A percentile compares a stretch with the other conserved stretches of the same genome.
phyloP scores from a whole-genome alignment of 148 eudicot genomes.

The Salicornia ramosissima region DNA sequence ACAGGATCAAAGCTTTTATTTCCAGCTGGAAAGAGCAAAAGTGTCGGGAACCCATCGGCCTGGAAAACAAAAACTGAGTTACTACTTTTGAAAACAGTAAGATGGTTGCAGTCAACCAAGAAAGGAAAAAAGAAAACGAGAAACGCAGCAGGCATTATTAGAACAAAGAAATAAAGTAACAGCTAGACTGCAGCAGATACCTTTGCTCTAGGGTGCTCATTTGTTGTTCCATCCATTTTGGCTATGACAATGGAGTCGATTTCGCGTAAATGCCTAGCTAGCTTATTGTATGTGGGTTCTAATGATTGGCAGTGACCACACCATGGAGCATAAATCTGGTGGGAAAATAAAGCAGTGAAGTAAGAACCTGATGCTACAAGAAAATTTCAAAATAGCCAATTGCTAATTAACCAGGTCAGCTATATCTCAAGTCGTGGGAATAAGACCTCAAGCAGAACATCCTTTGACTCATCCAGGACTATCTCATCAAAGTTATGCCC shows the following conservation, averaged over 20 bases:
- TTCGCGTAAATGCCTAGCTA: conserved; percentile 70
- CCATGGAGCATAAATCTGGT: conserved; percentile 89
- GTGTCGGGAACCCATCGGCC: conserved; percentile 92
- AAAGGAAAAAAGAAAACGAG: background rate
- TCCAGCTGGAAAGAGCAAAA: conserved; percentile 90
- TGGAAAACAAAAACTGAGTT: conserved; percentile 25
- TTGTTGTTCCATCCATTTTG: conserved; percentile 98
- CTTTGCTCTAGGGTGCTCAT: conserved; percentile 89
- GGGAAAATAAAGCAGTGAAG: background rate
- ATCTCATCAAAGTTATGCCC: conserved; percentile 87
- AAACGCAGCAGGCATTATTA: background rate
- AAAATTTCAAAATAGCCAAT: background rate
- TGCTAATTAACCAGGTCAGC: background rate
- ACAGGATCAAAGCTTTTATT: conserved; percentile 79
- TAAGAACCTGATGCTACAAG: conserved; percentile 2
- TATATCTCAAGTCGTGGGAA: background rate
- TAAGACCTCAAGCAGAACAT: conserved; percentile 90
- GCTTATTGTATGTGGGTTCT: conserved; percentile 86
- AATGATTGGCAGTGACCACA: conserved; percentile 94
- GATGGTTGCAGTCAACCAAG: background rate
- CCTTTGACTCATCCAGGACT: conserved; percentile 91
- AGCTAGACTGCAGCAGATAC: conserved; percentile 29
- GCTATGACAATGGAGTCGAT: conserved; percentile 76
- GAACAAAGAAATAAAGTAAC: background rate
- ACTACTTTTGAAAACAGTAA: background rate